Evolutionary conservation across 495 filamentous ascomycete genomes (phyloP).

Genomic region (Achaetomiella virescens): DNA sequence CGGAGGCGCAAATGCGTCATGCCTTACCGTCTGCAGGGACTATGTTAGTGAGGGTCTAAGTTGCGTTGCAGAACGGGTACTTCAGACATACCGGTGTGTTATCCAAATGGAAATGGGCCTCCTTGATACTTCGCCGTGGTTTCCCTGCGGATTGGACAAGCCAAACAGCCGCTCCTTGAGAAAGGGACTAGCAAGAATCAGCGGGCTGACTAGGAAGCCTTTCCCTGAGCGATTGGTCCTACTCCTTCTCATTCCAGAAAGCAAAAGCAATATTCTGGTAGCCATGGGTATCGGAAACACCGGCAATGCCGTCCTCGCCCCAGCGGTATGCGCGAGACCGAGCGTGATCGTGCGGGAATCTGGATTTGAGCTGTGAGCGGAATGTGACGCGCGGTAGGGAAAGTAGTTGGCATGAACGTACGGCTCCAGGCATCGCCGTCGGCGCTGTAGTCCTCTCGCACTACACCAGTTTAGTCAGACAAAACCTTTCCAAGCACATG

Average conservation of each 20-base stretch:
- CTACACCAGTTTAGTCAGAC: constrained; percentile 41
- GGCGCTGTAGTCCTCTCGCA: constrained; percentile 81
- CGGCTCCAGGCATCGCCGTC: constrained; percentile 96
- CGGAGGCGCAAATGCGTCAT: background rate
- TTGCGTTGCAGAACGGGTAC: background rate
- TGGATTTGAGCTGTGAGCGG: constrained; percentile 33
- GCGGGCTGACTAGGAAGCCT: background rate
- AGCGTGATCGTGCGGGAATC: constrained; percentile 92
- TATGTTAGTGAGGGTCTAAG: constrained; percentile 20
- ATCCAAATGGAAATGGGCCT: constrained; percentile 92
- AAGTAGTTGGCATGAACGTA: constrained; percentile 46
- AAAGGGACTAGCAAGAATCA: constrained; percentile 56
- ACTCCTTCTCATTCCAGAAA: constrained; percentile 98
- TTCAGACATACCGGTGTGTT: constrained; percentile 63
- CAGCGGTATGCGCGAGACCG: constrained; percentile 82
- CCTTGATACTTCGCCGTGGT: constrained; percentile 96
- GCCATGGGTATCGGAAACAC: constrained; percentile 87
- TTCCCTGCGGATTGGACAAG: constrained; percentile 89
- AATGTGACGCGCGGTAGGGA: background rate
- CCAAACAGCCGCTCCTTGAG: constrained; percentile 93
- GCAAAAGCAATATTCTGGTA: constrained; percentile 87
- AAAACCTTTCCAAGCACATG: background rate
- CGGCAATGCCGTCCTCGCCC: constrained; percentile 97
- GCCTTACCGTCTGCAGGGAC: constrained; percentile 39
- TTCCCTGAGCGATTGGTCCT: constrained; percentile 22